Evolutionary conservation across 345 rosid genomes (phyloP).

Genomic region (Jatropha curcas): DNA sequence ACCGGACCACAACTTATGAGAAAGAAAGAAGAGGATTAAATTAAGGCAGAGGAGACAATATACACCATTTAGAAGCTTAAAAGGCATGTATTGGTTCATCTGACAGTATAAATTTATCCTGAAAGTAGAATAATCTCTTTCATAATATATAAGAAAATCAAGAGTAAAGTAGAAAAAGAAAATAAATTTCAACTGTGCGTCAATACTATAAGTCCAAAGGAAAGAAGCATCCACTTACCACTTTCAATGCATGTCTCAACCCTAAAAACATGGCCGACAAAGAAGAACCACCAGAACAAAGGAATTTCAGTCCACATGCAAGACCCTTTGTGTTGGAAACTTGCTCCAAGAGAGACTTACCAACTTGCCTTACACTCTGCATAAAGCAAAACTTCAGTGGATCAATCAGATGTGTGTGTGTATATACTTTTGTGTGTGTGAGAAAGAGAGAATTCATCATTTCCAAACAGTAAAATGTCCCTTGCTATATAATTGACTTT

Average conservation of each 20-base stretch:
- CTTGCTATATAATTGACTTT: neutral
- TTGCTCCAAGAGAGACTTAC: constrained; percentile 82
- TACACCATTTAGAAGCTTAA: neutral
- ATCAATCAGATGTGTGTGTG: constrained; percentile 4
- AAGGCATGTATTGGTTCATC: neutral
- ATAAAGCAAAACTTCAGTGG: constrained; percentile 26
- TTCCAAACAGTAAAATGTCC: constrained; percentile 5
- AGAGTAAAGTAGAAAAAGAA: neutral
- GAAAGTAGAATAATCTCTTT: neutral
- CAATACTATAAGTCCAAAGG: constrained; percentile 12
- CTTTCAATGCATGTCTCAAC: constrained; percentile 71
- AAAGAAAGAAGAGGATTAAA: neutral
- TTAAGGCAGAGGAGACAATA: neutral
- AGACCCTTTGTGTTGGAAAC: constrained; percentile 85
- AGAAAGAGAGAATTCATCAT: constrained; percentile 4
- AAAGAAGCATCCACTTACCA: constrained; percentile 52
- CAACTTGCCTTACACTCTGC: constrained; percentile 86
- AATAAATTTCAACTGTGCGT: neutral
- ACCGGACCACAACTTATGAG: neutral
- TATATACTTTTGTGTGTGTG: neutral
- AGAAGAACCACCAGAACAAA: constrained; percentile 61
- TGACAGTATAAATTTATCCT: neutral
- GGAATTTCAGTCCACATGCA: constrained; percentile 79
- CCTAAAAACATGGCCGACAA: constrained; percentile 62
- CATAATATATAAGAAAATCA: neutral